Evolutionary conservation across 331 rosid genomes (phyloP).

Genomic region (Arachis monticola): DNA sequence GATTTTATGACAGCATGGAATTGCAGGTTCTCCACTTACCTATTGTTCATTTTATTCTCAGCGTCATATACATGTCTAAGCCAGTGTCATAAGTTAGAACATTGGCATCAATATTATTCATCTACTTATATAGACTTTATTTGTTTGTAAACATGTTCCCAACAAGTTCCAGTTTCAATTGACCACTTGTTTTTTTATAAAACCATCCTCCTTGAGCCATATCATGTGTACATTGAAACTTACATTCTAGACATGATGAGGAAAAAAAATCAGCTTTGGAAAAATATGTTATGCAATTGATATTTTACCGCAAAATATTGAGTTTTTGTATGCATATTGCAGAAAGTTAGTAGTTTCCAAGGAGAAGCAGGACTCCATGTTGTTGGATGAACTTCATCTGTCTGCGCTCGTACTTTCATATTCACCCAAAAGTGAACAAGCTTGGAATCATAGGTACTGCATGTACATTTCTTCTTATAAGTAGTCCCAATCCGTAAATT

Average conservation of each 20-base stretch:
- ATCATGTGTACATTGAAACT: background rate
- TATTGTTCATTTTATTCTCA: background rate
- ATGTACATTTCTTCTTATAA: slow-evolving; percentile 11
- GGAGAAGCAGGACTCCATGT: slow-evolving; percentile 47
- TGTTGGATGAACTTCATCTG: slow-evolving; percentile 70
- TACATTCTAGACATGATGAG: slow-evolving; percentile 6
- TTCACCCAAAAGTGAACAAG: slow-evolving; percentile 87
- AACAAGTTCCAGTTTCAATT: slow-evolving; percentile 3
- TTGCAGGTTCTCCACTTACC: slow-evolving; percentile 63
- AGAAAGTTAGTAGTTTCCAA: slow-evolving; percentile 69
- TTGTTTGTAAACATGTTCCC: slow-evolving; percentile 7
- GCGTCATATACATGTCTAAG: slow-evolving; percentile 1
- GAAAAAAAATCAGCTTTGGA: background rate
- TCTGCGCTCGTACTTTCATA: slow-evolving; percentile 80
- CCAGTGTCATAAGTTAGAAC: slow-evolving; percentile 12
- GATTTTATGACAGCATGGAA: slow-evolving; percentile 93
- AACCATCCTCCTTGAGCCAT: slow-evolving; percentile 12
- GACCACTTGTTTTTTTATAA: slow-evolving; percentile 15
- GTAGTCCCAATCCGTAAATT: slow-evolving; percentile 21
- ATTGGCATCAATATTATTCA: background rate
- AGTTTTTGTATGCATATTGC: slow-evolving; percentile 39
- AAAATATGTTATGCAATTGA: background rate
- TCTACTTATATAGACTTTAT: background rate
- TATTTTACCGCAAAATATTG: slow-evolving; percentile 20
- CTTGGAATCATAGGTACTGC: slow-evolving; percentile 87